phyloP scores from a whole-genome alignment of 1,284 basidiomycete species.

The Apiotrichum domesticum region DNA sequence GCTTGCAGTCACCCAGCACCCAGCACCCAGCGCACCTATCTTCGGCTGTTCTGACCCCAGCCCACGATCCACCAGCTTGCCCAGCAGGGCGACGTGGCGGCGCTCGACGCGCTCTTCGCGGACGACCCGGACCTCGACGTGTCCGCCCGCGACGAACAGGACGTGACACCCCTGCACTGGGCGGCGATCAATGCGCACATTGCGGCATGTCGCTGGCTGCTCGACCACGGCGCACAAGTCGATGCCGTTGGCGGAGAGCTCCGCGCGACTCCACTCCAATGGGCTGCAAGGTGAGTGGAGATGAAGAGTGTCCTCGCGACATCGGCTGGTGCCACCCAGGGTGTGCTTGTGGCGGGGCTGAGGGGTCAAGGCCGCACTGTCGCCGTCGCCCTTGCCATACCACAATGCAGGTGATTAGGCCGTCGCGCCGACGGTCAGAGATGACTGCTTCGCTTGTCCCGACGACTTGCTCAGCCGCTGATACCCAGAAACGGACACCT shows the following conservation, averaged over 20 bases:
- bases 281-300: slow-evolving; percentile 67
- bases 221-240: slow-evolving; percentile 91
- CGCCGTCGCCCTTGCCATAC: too few species aligned
- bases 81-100: slow-evolving; percentile 73
- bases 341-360: too few species aligned
- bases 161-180: slow-evolving; percentile 95
- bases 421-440: too few species aligned
- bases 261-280: slow-evolving; percentile 92
- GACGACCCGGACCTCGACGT: slow-evolving; percentile 62
- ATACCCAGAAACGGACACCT: slow-evolving; percentile 74
- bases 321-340: too few species aligned
- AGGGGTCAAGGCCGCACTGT: too few species aligned
- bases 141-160: slow-evolving; percentile 77
- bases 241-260: slow-evolving; percentile 93
- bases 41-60: slow-evolving; percentile 15
- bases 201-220: slow-evolving; percentile 54
- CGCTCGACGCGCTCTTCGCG: slow-evolving; percentile 64
- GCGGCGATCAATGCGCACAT: slow-evolving; percentile 59
- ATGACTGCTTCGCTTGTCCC: too few species aligned
- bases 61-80: slow-evolving; percentile 75
- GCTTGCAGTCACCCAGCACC: background rate
- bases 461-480: background rate
- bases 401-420: too few species aligned
- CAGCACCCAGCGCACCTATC: background rate
- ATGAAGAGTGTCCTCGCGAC: too few species aligned